Percentiles rank a stretch among this genome's conserved stretches.
These are phyloP conservation scores for Bacterosira constricta DNA, from an alignment of 108 stramenopile genomes.

Conservation along the genomic window DNA sequence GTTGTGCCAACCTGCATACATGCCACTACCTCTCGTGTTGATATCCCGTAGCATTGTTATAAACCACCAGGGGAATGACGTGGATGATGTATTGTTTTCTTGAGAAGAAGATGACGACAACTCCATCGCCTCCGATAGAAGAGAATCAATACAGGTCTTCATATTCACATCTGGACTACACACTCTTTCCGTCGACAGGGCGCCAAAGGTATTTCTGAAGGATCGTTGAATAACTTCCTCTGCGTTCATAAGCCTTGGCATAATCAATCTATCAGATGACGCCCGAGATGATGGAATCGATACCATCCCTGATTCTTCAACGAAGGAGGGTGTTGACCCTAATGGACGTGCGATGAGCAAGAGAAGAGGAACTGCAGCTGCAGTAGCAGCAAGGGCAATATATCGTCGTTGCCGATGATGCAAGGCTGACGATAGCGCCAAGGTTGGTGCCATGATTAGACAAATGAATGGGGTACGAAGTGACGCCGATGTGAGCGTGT, in stretches of 20 bases:
- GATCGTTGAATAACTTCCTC: neutral
- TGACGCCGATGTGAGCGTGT: too few relatives aligned
- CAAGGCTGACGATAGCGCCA: too few relatives aligned
- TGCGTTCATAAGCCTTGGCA: neutral
- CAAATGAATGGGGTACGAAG: too few relatives aligned
- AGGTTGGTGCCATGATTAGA: too few relatives aligned
- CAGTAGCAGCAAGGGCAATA: too few relatives aligned
- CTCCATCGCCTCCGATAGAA: neutral
- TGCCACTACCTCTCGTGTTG: neutral
- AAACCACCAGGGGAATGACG: conserved; percentile 33
- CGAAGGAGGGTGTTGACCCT: too few relatives aligned
- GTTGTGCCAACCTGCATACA: conserved; percentile 17
- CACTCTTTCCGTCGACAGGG: neutral
- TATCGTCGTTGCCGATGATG: too few relatives aligned
- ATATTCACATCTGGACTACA: neutral
- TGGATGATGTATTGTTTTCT: neutral
- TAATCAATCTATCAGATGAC: too few relatives aligned
- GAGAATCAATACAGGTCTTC: neutral
- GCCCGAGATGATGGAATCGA: too few relatives aligned
- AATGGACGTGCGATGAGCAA: too few relatives aligned
- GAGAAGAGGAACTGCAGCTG: too few relatives aligned
- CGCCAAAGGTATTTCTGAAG: neutral
- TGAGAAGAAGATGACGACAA: neutral
- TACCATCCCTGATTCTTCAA: too few relatives aligned
- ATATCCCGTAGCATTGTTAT: conserved; percentile 27